Conservation (phyloP, 805 yeast genomes). For the Wickerhamomyces canadensis region DNA sequence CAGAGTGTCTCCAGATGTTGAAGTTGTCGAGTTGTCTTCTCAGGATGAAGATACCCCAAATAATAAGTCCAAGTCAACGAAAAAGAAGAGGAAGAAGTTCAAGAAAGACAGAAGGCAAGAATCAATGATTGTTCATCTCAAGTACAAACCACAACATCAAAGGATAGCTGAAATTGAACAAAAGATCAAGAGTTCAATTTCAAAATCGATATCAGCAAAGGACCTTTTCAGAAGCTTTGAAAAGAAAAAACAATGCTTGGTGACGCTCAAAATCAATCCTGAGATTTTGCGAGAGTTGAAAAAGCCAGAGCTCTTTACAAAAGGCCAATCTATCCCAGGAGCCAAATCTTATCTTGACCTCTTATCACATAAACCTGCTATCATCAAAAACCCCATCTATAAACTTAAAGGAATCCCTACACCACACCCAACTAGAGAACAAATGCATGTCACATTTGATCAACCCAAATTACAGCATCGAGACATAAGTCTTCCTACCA, state of each 20-base stretch:
- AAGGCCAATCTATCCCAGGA: slow-evolving; percentile 1
- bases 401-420: slow-evolving; percentile 16
- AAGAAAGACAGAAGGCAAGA: neutral
- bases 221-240: slow-evolving; percentile 11
- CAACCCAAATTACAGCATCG: slow-evolving; percentile 3
- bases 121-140: slow-evolving; percentile 9
- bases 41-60: slow-evolving; percentile 6
- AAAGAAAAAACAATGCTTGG: neutral
- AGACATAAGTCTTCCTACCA: slow-evolving; percentile 1
- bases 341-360: slow-evolving; percentile 9
- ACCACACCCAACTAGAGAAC: slow-evolving; percentile 9
- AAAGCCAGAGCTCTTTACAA: neutral
- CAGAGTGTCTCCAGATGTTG: no score
- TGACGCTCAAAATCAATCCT: slow-evolving; percentile 1
- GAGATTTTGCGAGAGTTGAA: neutral
- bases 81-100: neutral
- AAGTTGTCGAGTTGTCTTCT: slow-evolving; percentile 10
- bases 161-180: slow-evolving; percentile 17
- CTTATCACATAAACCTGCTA: slow-evolving; percentile 3
- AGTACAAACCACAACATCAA: slow-evolving; percentile 14
- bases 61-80: neutral
- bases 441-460: slow-evolving; percentile 12
- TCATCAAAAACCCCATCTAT: slow-evolving; percentile 13
- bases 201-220: slow-evolving; percentile 15
- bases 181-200: slow-evolving; percentile 13